Base-by-base conservation (phyloP, 805 yeast genomes). In the Candida insectorum region DNA sequence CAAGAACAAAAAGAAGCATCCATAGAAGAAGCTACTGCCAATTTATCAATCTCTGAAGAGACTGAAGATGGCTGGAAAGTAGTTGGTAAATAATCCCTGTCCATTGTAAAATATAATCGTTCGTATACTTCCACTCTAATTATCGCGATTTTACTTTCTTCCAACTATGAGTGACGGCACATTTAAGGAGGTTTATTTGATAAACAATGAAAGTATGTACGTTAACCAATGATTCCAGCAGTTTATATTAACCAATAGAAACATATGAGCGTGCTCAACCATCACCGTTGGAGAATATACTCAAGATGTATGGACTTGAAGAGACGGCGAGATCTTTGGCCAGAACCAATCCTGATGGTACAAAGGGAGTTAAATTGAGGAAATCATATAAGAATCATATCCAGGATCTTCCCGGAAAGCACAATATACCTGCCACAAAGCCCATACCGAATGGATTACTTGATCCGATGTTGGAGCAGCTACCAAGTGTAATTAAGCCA, bases 301-400 rank as follows among this genome's bases (percentile, higher is more conserved):
- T 88, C 14, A 62, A 75, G 16, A 56, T 83, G 11, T 93, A 87
- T 48, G 80, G 79, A 2, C 60, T 93, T 25, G 73, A 74, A 24
- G 72, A 70, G 2, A 62, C 89, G 10, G 85, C 96, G 1, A 69
- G 75, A 34, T 80, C 95, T 3, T 81, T 93, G 26, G 95, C 96
- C 1, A 73, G 98, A 51, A 73, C 81, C 8, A 88, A 85, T 49
- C 81, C 87, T 2, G 94, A 83, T 49, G 96, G 96, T 0, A 74
- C 93, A 0, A 88, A 85, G 47, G 96, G 96, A 34, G 88, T 88
- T 24, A 93, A 93, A 60, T 72, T 93, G 35, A 73, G 98, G 48
- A 93, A 93, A 60, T 87, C 97, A 0, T 93, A 93, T 62, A 93
- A 93, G 57, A 88, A 89, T 44, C 97, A 91, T 54, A 83, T 93